Evolutionary conservation across 352 stramenopile genomes (phyloP), one percentile per base, ranked within the genome.

Genomic region (Globisporangium acanthophoron): DNA sequence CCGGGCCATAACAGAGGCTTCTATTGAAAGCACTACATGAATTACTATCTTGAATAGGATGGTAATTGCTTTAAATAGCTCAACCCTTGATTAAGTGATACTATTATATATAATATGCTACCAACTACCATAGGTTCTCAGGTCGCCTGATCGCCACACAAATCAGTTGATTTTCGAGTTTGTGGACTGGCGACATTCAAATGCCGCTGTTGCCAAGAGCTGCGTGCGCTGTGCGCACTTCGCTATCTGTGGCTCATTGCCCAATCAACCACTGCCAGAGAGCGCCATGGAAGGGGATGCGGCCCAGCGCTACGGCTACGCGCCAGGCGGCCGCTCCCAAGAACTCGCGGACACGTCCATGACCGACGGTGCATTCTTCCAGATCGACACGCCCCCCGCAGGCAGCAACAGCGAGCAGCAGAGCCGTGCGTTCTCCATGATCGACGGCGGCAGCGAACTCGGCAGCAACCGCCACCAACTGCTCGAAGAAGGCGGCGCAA

Each of bases 281-380:
- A 5, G 5, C 12, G 1, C 51, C 56, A 61, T 61, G 54, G 39
- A 55, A 13, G 21, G 20, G 12, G 40, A 62, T 33, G 57, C 57
- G 27, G 55, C 57, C 12, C 45, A 60, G 45, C 59, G 37, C 35
- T 65, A 65, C 29, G 59, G 52, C 24, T 65, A 60, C 20, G 47
- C 37, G 5, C 9, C 21, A 8, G 35, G 33, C 52, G n/a, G 41
- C 20, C 59, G 52, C 16, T 31, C 46, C 24, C 50, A 52, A 7
- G 59, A 65, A 3, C 59, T 65, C 52, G 18, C 46, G 5, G 59
- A 65, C 52, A 65, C 59, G 27, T 59, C 58, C 33, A 58, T 64
- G 44, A 59, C 58, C 24, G 58, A 64, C 20, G 58, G 52, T 27
- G 58, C 35, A 20, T 65, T 56, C 52, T 65, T 65, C 43, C 45